phyloP scores from a whole-genome alignment of 2,329 filamentous ascomycete genomes.

The Coniochaeta pulveracea region DNA sequence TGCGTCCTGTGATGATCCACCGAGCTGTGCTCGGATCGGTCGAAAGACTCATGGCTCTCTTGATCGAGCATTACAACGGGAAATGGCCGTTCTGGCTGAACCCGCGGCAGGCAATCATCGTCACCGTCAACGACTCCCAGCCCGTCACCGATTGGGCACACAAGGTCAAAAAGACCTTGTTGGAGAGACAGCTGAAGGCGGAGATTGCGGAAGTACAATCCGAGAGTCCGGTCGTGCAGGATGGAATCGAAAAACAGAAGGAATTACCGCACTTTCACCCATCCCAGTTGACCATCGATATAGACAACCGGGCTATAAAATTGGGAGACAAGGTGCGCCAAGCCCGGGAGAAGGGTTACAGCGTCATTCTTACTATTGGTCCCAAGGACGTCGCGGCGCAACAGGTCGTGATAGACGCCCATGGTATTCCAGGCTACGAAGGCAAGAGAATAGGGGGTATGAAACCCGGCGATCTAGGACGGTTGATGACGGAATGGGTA shows the following conservation, averaged over 20 bases:
- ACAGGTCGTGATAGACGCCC: constrained; percentile 39
- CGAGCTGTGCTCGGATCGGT: constrained; percentile 76
- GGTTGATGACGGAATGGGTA: constrained; percentile 32
- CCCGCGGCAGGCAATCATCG: constrained; percentile 63
- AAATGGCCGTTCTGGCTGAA: constrained; percentile 85
- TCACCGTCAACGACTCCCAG: constrained; percentile 56
- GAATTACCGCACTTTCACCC: no score
- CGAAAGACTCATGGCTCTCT: constrained; percentile 72
- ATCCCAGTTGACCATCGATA: constrained; percentile 54
- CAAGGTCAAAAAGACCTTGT: constrained; percentile 34
- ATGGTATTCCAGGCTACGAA: constrained; percentile 17
- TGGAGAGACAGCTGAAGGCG: constrained; percentile 28
- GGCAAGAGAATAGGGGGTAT: constrained; percentile 20
- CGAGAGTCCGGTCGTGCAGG: constrained; percentile 13
- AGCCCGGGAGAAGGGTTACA: constrained; percentile 62
- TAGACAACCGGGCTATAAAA: constrained; percentile 52
- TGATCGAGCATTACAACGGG: constrained; percentile 75
- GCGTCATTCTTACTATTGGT: constrained; percentile 64
- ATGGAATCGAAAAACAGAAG: no score
- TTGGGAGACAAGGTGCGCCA: constrained; percentile 60
- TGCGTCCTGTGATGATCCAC: constrained; percentile 71
- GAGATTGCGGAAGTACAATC: constrained; percentile 25
- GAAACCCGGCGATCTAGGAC: constrained; percentile 30
- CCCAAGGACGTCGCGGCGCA: constrained; percentile 47
- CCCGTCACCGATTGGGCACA: constrained; percentile 39